Evolutionary conservation across 2,329 filamentous ascomycete genomes (phyloP), one percentile per base, ranked within the genome.

Genomic region (Colletotrichum chlorophyti): DNA sequence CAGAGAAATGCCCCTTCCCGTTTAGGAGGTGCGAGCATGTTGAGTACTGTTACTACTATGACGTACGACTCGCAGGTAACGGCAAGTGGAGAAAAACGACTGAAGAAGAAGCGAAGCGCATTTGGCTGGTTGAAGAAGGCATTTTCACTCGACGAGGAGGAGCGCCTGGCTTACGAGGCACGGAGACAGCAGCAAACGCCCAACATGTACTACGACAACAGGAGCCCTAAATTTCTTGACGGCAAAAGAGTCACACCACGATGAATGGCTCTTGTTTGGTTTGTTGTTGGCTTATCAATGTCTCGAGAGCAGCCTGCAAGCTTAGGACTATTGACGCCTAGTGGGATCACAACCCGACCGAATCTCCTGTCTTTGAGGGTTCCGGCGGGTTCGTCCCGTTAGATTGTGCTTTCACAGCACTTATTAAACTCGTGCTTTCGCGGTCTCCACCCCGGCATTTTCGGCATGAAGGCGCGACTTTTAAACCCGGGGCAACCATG

Each of bases 81-180:
- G 9, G 64, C 65, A 8, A 65, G 65, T 2, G 70, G 67, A 15
- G 69, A 72, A 21, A 76, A 76, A 53, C 73, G 79, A 32, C 67
- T 87, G 5, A 88, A 88, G 70, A 89, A 88, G 76, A 88, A 88
- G 76, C 81, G 84, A 62, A 88, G 86, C 65, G 84, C 85, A 1
- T 87, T 89, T 66, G 86, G 85, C 2, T 89, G 86, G 86, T 70
- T 89, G 53, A 88, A 88, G 71, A 88, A 89, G 73, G 85, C 85
- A 1, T 89, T 89, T 49, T 83, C 82, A 29, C 72, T 89, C 23
- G 85, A 87, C 60, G 86, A 89, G 19, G 84, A 88, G 43, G 86
- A 89, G 69, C 80, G 79, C 49, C 77, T 79, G 8, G 79, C 80
- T 9, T 89, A 86, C 62, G 84, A 88, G 67, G 79, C 81, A 41